Conservation (phyloP, 176 grass and related monocot genomes). For the Tillandsia fasciculata region DNA sequence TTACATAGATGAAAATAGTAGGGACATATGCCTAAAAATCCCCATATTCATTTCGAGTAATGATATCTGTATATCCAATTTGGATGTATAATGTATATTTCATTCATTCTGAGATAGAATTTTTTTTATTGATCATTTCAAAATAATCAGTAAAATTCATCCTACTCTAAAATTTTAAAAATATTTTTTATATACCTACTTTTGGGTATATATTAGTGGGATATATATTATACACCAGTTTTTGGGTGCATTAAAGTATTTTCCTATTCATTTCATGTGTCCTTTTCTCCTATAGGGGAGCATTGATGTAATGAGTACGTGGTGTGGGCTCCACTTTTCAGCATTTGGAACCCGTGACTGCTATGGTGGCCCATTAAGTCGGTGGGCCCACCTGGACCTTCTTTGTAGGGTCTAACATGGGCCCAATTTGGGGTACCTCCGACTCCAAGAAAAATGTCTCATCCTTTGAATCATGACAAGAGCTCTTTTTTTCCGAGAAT, state of each 20-base stretch:
- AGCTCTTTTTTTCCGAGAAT: background rate
- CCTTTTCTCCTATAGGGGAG: background rate
- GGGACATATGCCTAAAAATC: background rate
- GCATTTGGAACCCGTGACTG: background rate
- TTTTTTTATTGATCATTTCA: too few species aligned
- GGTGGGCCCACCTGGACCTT: background rate
- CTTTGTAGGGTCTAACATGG: too few species aligned
- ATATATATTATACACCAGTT: too few species aligned
- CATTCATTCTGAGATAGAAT: too few species aligned
- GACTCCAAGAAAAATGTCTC: conserved; percentile 4
- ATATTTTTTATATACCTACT: too few species aligned
- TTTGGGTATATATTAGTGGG: too few species aligned
- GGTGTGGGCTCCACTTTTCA: background rate
- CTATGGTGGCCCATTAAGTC: background rate
- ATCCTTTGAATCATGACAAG: background rate
- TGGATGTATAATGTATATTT: too few species aligned
- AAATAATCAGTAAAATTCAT: too few species aligned
- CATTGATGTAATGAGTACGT: background rate
- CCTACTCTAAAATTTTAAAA: too few species aligned
- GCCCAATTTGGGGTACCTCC: background rate
- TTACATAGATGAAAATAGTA: background rate
- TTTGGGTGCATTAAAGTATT: too few species aligned
- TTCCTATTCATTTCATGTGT: background rate
- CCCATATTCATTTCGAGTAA: background rate
- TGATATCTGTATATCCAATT: too few species aligned